Evolutionary conservation across 2,329 filamentous ascomycete species (phyloP).

Genomic region (Thermomyces lanuginosus): DNA sequence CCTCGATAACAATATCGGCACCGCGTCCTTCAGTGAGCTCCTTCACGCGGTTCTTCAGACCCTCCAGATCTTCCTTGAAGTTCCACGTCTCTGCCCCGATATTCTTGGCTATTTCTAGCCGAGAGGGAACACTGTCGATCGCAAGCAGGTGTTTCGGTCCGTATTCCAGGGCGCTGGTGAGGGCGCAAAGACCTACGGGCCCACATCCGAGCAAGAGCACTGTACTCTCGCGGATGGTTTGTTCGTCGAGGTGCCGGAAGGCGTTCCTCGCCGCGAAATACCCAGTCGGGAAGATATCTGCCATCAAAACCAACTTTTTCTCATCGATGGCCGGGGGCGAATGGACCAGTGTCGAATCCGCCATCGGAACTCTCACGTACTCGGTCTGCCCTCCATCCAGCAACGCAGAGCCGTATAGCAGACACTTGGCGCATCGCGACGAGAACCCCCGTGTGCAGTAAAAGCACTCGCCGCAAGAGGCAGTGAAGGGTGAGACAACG

Average conservation of each 20-base stretch:
- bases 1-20: constrained; percentile 70
- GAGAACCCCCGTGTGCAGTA: constrained; percentile 66
- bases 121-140: constrained; percentile 58
- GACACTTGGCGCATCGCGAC: constrained; percentile 54
- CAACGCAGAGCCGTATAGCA: constrained; percentile 51
- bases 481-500: constrained; percentile 70
- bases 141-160: constrained; percentile 62
- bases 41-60: constrained; percentile 51
- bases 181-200: constrained; percentile 67
- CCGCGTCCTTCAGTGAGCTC: constrained; percentile 65
- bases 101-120: constrained; percentile 54
- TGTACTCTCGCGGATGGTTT: constrained; percentile 48
- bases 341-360: constrained; percentile 64
- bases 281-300: constrained; percentile 75
- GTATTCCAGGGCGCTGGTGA: constrained; percentile 60
- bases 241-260: constrained; percentile 44
- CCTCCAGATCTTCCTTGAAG: constrained; percentile 50
- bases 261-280: constrained; percentile 71
- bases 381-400: constrained; percentile 72
- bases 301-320: constrained; percentile 68
- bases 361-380: constrained; percentile 64
- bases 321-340: constrained; percentile 57
- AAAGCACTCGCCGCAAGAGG: constrained; percentile 63
- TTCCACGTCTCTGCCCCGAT: constrained; percentile 75
- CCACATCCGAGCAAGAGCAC: constrained; percentile 75